phyloP scores from a whole-genome alignment of 2,329 filamentous ascomycete species.

The Didymella glomerata region DNA sequence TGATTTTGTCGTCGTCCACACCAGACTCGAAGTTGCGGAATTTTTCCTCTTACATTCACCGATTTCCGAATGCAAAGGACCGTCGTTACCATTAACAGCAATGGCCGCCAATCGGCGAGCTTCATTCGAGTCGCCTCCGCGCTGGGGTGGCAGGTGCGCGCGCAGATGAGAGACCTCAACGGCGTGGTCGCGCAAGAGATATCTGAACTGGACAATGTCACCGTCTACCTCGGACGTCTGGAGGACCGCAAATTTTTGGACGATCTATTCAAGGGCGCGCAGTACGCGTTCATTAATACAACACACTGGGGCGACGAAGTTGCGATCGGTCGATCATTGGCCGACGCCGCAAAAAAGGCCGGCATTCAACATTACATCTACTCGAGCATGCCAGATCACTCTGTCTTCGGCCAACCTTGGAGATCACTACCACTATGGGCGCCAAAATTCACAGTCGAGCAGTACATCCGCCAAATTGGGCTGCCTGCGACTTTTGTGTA shows the following conservation, averaged over 20 bases:
- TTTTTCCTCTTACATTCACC: conserved; percentile 2
- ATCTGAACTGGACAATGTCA: conserved; percentile 80
- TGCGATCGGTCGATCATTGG: conserved; percentile 84
- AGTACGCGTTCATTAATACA: conserved; percentile 96
- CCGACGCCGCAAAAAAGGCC: conserved; percentile 85
- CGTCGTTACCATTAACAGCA: conserved; percentile 93
- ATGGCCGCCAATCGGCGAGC: conserved; percentile 93
- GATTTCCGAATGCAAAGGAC: conserved; percentile 61
- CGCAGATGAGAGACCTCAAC: conserved; percentile 86
- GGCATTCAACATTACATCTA: conserved; percentile 93
- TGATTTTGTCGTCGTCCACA: conserved; percentile 11
- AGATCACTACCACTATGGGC: conserved; percentile 89
- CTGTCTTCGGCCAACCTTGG: conserved; percentile 78
- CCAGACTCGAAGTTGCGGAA: conserved; percentile 2
- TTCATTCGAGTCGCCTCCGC: conserved; percentile 93
- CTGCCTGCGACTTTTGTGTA: conserved; percentile 93
- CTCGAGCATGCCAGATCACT: conserved; percentile 96
- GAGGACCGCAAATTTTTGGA: conserved; percentile 79
- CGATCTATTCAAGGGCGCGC: conserved; percentile 81
- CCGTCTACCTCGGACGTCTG: conserved; percentile 70
- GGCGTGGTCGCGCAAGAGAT: conserved; percentile 91
- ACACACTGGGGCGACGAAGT: conserved; percentile 96
- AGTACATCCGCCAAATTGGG: conserved; percentile 83
- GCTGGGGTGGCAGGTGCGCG: conserved; percentile 90
- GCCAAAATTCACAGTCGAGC: conserved; percentile 90